A percentile compares a stretch with the other conserved stretches of the same genome.
Evolutionary conservation across 164 flowering plant species (phyloP).

Genomic region (Umbilicus rupestris): DNA sequence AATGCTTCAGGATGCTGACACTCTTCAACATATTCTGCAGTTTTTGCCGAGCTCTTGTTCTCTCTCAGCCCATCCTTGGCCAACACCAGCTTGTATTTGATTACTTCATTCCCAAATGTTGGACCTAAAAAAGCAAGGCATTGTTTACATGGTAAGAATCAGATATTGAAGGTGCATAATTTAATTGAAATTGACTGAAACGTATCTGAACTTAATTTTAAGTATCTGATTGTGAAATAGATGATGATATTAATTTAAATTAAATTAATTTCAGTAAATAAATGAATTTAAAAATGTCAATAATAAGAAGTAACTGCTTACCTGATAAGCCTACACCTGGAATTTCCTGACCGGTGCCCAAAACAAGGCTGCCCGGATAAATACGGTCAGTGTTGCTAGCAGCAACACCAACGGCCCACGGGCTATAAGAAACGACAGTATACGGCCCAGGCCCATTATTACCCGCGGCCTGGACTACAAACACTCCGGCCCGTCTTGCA

Average conservation of each 20-base stretch:
- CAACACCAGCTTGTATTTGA: conserved; percentile 50
- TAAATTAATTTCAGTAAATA: no score
- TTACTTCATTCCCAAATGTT: conserved; percentile 34
- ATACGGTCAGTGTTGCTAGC: conserved; percentile 54
- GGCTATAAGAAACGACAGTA: conserved; percentile 62
- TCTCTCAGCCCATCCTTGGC: conserved; percentile 64
- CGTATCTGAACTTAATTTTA: no score
- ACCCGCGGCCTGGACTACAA: conserved; percentile 84
- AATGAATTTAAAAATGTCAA: no score
- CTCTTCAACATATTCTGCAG: conserved; percentile 57
- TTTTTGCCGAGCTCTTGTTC: conserved; percentile 44
- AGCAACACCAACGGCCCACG: conserved; percentile 76
- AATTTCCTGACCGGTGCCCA: conserved; percentile 53
- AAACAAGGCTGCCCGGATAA: conserved; percentile 48
- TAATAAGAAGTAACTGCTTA: no score
- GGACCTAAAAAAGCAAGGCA: conserved; percentile 29
- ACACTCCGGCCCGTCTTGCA: conserved; percentile 69
- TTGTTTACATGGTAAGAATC: neutral
- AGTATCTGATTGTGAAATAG: no score
- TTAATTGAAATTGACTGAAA: no score
- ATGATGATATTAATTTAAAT: no score
- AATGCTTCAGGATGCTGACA: conserved; percentile 79
- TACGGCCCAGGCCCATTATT: conserved; percentile 62
- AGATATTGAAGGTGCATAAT: no score
- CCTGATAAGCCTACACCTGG: conserved; percentile 81